Base-by-base conservation (phyloP, 2,329 filamentous ascomycete genomes). In the Ophiocordyceps australis region DNA sequence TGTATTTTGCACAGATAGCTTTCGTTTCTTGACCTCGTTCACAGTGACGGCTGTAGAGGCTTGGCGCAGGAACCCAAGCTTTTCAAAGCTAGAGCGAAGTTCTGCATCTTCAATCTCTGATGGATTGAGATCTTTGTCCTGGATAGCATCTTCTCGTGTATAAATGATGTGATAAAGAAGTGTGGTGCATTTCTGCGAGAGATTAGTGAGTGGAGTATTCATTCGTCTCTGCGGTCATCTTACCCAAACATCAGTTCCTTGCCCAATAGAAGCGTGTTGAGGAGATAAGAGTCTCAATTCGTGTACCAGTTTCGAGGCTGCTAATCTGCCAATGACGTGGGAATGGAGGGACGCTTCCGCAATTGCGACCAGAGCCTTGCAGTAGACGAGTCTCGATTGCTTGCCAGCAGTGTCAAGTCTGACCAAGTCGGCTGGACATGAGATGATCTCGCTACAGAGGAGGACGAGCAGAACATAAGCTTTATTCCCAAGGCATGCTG, bases 221-320 rank as follows among this genome's bases (percentile, higher is more conserved):
- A 16, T 7, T 14, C 19, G 48, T 7, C 11, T 7, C 11, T 10
- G 13, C 3, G 12, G 13, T 13, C 8, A 6, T 9, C 32, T 34
- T 45, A 61, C 58, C 49, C 48, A 52, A 26, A 59, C 32, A 32
- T 62, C 58, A 5, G 46, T 52, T 15, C 42, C 42, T 19, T 46
- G 41, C 9, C 40, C 37, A 13, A 52, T 32, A 2, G 35, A 32
- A 1, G 45, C 39, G 27, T 44, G 41, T 7, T 48, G 46, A 5
- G 40, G 32, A 4, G 43, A 40, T 9, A 54, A 32, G 13, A 52
- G 39, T n/a, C 52, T 42, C 16, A 57, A 38, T 20, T 53, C 46
- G n/a, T 53, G 48, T 7, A 57, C 41, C 11, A 62, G 42, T 24
- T 57, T 58, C 5, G 54, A 55, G 3, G 47, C 39, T 10, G 50